Percentiles rank a stretch among this genome's conserved stretches.
phyloP scores from a whole-genome alignment of 179 eudicot species.

The Patellifolia procumbens region DNA sequence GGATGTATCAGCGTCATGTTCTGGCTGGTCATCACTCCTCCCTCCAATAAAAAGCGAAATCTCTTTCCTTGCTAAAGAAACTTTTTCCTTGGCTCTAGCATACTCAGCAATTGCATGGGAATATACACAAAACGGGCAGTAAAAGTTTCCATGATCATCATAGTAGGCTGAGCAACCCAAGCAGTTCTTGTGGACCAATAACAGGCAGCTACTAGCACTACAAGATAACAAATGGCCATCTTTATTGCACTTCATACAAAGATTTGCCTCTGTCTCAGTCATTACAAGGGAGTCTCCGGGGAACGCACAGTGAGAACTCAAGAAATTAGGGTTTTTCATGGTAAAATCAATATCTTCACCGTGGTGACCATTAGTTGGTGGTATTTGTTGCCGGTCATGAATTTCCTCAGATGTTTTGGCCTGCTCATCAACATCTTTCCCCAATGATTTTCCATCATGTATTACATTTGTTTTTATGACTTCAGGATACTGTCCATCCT shows the following conservation, averaged over 20 bases:
- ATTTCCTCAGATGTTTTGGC: not conserved
- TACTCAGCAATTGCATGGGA: slow-evolving; percentile 57
- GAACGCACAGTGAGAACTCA: slow-evolving; percentile 43
- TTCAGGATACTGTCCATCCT: slow-evolving; percentile 19
- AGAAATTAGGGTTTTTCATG: slow-evolving; percentile 35
- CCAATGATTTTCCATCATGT: not conserved
- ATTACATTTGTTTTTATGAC: slow-evolving; percentile 1
- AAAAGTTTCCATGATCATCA: slow-evolving; percentile 52
- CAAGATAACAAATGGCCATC: slow-evolving; percentile 64
- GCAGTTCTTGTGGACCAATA: slow-evolving; percentile 67
- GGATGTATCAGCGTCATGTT: slow-evolving; percentile 25
- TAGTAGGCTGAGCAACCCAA: slow-evolving; percentile 48
- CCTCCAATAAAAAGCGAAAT: slow-evolving; percentile 49
- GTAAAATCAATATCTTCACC: slow-evolving; percentile 38
- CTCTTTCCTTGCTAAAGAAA: slow-evolving; percentile 44
- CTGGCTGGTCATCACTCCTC: slow-evolving; percentile 25
- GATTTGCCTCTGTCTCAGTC: slow-evolving; percentile 41
- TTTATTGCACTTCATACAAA: slow-evolving; percentile 66
- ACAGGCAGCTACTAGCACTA: slow-evolving; percentile 50
- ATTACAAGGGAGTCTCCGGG: slow-evolving; percentile 46
- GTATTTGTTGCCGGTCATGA: not conserved
- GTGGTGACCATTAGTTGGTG: slow-evolving; percentile 6
- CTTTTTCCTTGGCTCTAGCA: slow-evolving; percentile 46
- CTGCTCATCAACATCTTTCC: not conserved
- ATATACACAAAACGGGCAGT: slow-evolving; percentile 84